These are phyloP conservation scores for Rhizoctonia solani DNA, from an alignment of 1,284 basidiomycete genomes.

Conservation along the genomic window DNA sequence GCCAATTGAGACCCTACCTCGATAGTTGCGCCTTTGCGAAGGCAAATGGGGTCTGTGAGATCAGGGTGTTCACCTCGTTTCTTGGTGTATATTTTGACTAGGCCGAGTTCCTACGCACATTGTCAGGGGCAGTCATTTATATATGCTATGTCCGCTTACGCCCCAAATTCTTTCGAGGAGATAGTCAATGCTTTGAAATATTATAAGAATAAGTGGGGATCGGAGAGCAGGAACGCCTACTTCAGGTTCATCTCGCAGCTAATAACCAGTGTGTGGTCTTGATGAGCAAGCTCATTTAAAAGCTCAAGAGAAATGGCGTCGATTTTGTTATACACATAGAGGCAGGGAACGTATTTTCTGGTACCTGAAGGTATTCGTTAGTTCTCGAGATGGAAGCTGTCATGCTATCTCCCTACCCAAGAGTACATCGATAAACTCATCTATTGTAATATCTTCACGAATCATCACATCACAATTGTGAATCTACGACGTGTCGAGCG, in stretches of 20 bases:
- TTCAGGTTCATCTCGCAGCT: slow-evolving; percentile 92
- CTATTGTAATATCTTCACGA: slow-evolving; percentile 92
- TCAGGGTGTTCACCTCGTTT: slow-evolving; percentile 94
- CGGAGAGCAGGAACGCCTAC: slow-evolving; percentile 47
- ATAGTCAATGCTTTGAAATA: slow-evolving; percentile 70
- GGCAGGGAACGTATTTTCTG: slow-evolving; percentile 91
- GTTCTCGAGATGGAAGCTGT: background rate
- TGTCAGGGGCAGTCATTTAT: background rate
- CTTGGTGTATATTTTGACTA: slow-evolving; percentile 96
- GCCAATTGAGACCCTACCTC: slow-evolving; percentile 62
- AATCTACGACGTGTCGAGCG: slow-evolving; percentile 61
- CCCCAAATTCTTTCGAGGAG: slow-evolving; percentile 91
- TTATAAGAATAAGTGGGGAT: slow-evolving; percentile 18
- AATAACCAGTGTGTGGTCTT: slow-evolving; percentile 89
- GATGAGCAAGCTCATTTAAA: slow-evolving; percentile 83
- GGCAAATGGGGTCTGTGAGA: slow-evolving; percentile 88
- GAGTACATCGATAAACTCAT: slow-evolving; percentile 97
- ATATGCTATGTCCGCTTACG: slow-evolving; percentile 34
- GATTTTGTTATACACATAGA: slow-evolving; percentile 96
- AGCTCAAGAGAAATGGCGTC: slow-evolving; percentile 90
- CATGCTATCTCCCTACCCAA: slow-evolving; percentile 69
- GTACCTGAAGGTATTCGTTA: slow-evolving; percentile 58
- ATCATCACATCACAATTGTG: slow-evolving; percentile 98
- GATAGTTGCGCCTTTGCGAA: slow-evolving; percentile 89
- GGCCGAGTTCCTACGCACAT: slow-evolving; percentile 58